A percentile compares a stretch with the other conserved stretches of the same genome.
These are phyloP conservation scores for Carex arenaria DNA, from an alignment of 202 grass and related monocot species.

Conservation along the genomic window DNA sequence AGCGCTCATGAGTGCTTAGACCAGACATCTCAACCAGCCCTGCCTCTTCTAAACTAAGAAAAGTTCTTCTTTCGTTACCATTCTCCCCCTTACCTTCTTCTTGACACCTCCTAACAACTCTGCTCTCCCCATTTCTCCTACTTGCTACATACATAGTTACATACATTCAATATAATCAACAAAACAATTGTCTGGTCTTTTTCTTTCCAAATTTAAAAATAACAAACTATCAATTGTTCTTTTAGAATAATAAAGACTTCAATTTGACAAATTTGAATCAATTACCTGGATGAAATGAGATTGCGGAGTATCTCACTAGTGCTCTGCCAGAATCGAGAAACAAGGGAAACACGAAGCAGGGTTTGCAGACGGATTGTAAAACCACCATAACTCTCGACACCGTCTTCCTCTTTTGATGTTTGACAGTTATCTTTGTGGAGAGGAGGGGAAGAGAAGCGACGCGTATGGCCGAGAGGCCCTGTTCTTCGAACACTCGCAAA, in stretches of 20 bases:
- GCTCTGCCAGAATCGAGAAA: neutral
- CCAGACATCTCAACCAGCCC: conserved; percentile 90
- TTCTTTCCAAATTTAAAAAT: neutral
- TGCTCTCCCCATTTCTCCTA: neutral
- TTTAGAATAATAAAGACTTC: neutral
- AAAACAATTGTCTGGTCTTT: neutral
- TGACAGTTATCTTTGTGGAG: neutral
- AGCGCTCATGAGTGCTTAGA: conserved; percentile 89
- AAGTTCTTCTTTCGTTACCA: conserved; percentile 36
- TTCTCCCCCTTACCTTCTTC: conserved; percentile 21
- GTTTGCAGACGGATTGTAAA: neutral
- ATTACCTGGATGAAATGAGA: conserved; percentile 4
- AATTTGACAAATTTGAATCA: neutral
- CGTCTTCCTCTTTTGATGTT: neutral
- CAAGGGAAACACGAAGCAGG: neutral
- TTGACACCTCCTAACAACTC: conserved; percentile 43
- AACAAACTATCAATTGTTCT: neutral
- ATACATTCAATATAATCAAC: neutral
- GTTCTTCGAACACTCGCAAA: too few species aligned
- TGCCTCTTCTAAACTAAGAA: conserved; percentile 81
- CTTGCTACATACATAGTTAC: conserved; percentile 27
- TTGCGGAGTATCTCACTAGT: neutral
- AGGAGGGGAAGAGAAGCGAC: neutral
- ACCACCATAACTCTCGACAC: neutral
- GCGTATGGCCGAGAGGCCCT: too few species aligned